Evolutionary conservation across 305 asterid genomes (phyloP), one percentile per base, ranked within the genome.

Genomic region (Fraxinus sp.): DNA sequence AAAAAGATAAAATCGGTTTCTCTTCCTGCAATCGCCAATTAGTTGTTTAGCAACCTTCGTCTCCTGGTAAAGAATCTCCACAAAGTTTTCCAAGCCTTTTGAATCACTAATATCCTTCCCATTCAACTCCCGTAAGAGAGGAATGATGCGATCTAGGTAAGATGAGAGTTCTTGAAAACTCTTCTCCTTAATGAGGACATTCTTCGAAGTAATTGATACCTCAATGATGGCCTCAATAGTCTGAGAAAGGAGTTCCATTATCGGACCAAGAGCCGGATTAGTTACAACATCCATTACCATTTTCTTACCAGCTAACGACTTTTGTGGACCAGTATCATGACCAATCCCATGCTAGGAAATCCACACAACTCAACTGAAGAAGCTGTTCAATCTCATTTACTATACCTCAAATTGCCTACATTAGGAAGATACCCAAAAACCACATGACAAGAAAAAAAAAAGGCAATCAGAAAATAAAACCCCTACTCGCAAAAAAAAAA

Each of bases 1-100:
- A 39, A 92, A 85, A 86, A 92, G 93, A 87, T 92, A 92, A 46
- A 92, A 86, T 28, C 89, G 82, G 90, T 85, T 92, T 20, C 82
- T 86, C 46, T 86, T 66, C 18, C 86, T 88, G 85, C 95, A 92
- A 11, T 92, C 93, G 10, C 32, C 39, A 26, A 89, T 85, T 11
- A 92, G 91, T 74, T 88, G 85, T 43, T 85, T 86, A 6, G 92
- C 93, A 72, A 64, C 86, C 75, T 70, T 81, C 0, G 84, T 77
- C 86, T 87, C 86, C 14, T 8, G 86, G 89, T 83, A 77, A 35
- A 92, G 89, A 74, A 86, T 89, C 55, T 88, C 83, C 55, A 91
- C 24, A 55, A 89, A 85, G 68, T 77, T 90, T 13, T 46, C 20
- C 77, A 87, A 46, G 73, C 86, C 83, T 82, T 89, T 77, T 20